Percentiles rank a stretch among this genome's conserved stretches.
phyloP scores from a whole-genome alignment of 805 yeast genomes.

The Lachancea meyersii region DNA sequence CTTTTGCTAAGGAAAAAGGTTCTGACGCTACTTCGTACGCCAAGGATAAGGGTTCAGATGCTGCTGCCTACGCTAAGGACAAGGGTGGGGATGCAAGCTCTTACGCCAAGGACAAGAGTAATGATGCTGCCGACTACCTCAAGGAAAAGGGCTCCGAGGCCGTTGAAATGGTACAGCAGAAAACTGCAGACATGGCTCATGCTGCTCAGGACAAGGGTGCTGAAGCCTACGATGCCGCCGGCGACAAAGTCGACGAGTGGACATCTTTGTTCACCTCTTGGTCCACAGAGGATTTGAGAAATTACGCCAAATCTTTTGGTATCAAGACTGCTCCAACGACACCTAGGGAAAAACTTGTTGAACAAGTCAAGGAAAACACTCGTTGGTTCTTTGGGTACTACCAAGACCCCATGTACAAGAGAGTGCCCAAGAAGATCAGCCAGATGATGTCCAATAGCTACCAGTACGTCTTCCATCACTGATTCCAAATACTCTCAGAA shows the following conservation, averaged over 20 bases:
- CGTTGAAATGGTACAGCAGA: slow-evolving; percentile 10
- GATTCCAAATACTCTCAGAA: no score
- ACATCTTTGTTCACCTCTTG: slow-evolving; percentile 34
- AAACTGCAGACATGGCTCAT: slow-evolving; percentile 9
- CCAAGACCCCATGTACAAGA: slow-evolving; percentile 26
- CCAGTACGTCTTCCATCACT: slow-evolving; percentile 5
- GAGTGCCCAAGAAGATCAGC: slow-evolving; percentile 13
- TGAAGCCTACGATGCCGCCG: slow-evolving; percentile 8
- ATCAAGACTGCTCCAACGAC: slow-evolving; percentile 23
- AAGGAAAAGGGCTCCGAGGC: slow-evolving; percentile 24
- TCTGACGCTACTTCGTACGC: slow-evolving; percentile 10
- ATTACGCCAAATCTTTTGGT: slow-evolving; percentile 41
- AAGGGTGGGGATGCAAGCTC: slow-evolving; percentile 18
- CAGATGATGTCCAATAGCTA: slow-evolving; percentile 5
- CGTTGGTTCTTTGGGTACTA: slow-evolving; percentile 32
- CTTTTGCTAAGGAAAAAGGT: slow-evolving; percentile 10
- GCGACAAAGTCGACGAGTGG: slow-evolving; percentile 18
- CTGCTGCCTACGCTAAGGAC: slow-evolving; percentile 14
- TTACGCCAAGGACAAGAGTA: slow-evolving; percentile 13
- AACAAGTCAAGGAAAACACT: slow-evolving; percentile 39
- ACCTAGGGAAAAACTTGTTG: slow-evolving; percentile 33
- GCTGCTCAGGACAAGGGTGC: slow-evolving; percentile 11
- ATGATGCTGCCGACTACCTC: slow-evolving; percentile 8
- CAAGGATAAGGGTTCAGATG: slow-evolving; percentile 22
- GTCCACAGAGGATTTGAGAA: slow-evolving; percentile 39